Evolutionary conservation across 1,284 basidiomycete species (phyloP), one percentile per base, ranked within the genome.

Genomic region (Cutaneotrichosporon dermatis): DNA sequence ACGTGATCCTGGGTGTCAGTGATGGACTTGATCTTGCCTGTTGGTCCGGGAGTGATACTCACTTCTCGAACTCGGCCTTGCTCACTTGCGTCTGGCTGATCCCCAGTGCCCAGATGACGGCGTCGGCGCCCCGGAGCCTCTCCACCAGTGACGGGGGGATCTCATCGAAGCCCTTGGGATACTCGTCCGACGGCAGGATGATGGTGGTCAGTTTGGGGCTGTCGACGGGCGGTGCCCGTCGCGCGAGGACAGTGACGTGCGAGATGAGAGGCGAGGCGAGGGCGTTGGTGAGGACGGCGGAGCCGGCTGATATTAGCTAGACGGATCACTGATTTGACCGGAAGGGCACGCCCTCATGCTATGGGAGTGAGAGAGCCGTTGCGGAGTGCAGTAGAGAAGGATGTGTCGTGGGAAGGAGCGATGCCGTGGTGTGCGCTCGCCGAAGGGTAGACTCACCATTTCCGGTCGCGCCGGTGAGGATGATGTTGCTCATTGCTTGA

Each of bases 381-480:
- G 25, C 25, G 25, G 25, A 25, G 25, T 25, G 25, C 25, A 25
- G 25, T 25, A 25, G 25, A 25, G 25, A 25, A 25, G 25, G 25
- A 25, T 25, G 25, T 25, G 25, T 25, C 25, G 25, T 25, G 25
- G 25, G 25, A 25, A 25, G 25, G 25, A 25, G 25, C 25, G 25
- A 25, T 25, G 25, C 25, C 25, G 25, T 25, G 25, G 25, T 25
- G 25, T 25, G 25, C 25, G 25, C 25, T 25, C 25, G 25, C 25
- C 25, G 25, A 35, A 15, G 16, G 6, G 11, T 16, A 4, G 10
- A 59, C 66, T 39, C 25, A 70, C 69, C 64, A 46, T 66, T 72
- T 16, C 70, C 70, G 1, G 69, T 72, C 3, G 65, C 70, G 56
- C 70, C 69, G 3, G 69, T 69, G 43, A 72, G 42, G 50, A 72